phyloP scores from a whole-genome alignment of 73 alveolate genomes.

The Blepharisma japonicum region DNA sequence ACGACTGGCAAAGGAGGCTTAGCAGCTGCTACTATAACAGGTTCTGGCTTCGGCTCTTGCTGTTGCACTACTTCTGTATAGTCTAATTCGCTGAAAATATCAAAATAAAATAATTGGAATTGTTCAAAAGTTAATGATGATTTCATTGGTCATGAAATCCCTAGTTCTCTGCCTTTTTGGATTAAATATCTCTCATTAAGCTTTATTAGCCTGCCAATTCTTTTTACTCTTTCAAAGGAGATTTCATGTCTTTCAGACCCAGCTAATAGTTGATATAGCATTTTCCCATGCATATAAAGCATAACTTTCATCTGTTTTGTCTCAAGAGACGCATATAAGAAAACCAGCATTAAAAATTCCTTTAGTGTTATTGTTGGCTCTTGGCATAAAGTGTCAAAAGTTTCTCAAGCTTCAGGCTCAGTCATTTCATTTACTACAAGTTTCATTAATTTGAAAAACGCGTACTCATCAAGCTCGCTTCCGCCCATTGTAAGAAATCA shows the following conservation, averaged over 20 bases:
- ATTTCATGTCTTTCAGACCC: slow-evolving; percentile 13
- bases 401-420: slow-evolving; percentile 9
- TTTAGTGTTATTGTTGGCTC: background rate
- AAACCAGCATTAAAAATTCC: background rate
- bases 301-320: slow-evolving; percentile 1
- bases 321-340: slow-evolving; percentile 3
- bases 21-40: too few species aligned
- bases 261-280: slow-evolving; percentile 12
- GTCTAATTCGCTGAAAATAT: background rate
- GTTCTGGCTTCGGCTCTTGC: too few species aligned
- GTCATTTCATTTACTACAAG: background rate
- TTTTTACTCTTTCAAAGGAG: slow-evolving; percentile 5
- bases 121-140: background rate
- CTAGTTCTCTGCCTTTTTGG: background rate
- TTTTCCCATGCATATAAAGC: slow-evolving; percentile 27
- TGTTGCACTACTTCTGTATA: too few species aligned
- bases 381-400: slow-evolving; percentile 1
- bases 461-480: slow-evolving; percentile 24
- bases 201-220: slow-evolving; percentile 7
- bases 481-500: slow-evolving; percentile 5
- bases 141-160: background rate
- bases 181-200: slow-evolving; percentile 11
- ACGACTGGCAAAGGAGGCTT: too few species aligned
- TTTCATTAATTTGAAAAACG: slow-evolving; percentile 5
- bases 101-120: slow-evolving; percentile 11